phyloP scores from a whole-genome alignment of 306 rosid species.

The Albizia julibrissin region DNA sequence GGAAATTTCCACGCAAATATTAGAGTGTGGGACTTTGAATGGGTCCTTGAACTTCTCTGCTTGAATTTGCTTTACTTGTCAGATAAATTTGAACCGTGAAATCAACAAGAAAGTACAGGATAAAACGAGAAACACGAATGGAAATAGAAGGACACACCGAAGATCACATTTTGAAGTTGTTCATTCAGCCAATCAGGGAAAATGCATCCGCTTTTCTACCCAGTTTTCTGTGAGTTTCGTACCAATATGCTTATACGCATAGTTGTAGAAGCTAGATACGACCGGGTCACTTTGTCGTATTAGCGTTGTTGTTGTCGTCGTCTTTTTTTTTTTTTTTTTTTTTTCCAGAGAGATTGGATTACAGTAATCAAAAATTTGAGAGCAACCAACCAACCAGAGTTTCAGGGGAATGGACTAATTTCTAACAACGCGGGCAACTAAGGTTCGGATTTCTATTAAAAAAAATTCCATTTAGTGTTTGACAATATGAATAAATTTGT shows the following conservation, averaged over 20 bases:
- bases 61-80: not conserved
- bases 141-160: not conserved
- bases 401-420: too few species aligned
- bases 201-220: not conserved
- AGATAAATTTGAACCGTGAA: not conserved
- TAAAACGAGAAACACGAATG: not conserved
- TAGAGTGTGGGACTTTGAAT: slow-evolving; percentile 18
- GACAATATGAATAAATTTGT: too few species aligned
- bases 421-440: too few species aligned
- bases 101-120: not conserved
- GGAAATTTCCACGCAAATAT: not conserved
- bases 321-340: too few species aligned
- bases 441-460: too few species aligned
- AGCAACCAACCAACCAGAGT: too few species aligned
- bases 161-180: not conserved
- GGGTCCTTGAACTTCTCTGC: not conserved
- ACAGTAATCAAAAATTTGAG: too few species aligned
- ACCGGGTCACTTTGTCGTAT: too few species aligned
- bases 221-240: not conserved
- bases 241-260: not conserved
- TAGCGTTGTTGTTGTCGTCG: too few species aligned
- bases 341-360: too few species aligned
- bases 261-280: too few species aligned
- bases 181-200: not conserved
- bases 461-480: too few species aligned